Base-by-base conservation (phyloP, 345 rosid genomes). In the Gossypium bickii region DNA sequence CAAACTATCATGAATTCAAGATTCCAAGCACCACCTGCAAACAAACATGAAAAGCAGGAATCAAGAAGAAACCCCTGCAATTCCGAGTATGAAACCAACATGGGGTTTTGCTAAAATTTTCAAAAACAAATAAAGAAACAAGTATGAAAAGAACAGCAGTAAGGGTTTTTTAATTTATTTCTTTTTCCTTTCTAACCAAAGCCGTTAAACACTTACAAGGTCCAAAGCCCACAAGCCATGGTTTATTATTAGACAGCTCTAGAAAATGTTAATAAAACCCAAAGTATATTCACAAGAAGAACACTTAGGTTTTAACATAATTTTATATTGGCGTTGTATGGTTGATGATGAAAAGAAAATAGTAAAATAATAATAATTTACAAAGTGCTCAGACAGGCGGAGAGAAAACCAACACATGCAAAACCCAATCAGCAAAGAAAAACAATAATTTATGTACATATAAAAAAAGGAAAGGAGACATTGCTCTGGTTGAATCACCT, bases 21-120 rank as follows among this genome's bases (percentile, higher is more conserved):
- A 47, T n/a, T 48, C 25, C 47, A 61, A 73, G 68, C 27, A 61
- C 68, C 48, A 48, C 59, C 76, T 73, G 83, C 70, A 74, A 62
- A 68, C n/a, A 64, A 74, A 47, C 51, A 64, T 77, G 75, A 79
- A 70, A 52, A 58, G 47, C 80, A 76, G 43, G 29, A 76, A 71
- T 24, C 63, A 70, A 71, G 65, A 38, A 48, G 44, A 67, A 76
- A 67, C 25, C 13, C 67, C 52, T 58, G 43, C 17, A 69, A 47
- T 44, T 43, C 64, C 34, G 51, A 12, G 73, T 12, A 43, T 48
- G 38, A 77, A 45, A 55, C 49, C 20, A 57, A 25, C 56, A 57
- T 58, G 77, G 68, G 47, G 3, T 58, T 53, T 55, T 43, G 7
- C 22, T 20, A 67, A 58, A 73, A 41, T 57, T 34, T 24, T 20